These are phyloP conservation scores for Daldinia vernicosa DNA, from an alignment of 495 filamentous ascomycete genomes.

Conservation along the genomic window DNA sequence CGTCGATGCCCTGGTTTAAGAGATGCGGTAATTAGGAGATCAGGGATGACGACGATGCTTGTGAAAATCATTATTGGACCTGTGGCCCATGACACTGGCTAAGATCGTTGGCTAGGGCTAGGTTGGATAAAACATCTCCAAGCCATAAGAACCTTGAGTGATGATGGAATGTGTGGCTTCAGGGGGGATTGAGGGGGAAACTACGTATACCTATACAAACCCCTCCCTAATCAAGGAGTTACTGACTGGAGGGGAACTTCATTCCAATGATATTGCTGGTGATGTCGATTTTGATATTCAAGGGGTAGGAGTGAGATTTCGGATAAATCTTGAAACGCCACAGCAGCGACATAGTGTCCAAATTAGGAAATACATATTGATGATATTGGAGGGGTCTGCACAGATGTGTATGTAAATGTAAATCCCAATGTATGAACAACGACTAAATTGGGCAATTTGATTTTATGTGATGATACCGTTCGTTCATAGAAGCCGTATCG, in stretches of 20 bases:
- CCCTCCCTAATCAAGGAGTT: slow-evolving; percentile 11
- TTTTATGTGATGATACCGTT: background rate
- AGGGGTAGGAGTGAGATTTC: slow-evolving; percentile 32
- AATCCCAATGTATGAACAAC: slow-evolving; percentile 9
- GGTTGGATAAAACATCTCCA: slow-evolving; percentile 36
- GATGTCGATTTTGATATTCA: slow-evolving; percentile 32
- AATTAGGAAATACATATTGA: slow-evolving; percentile 25
- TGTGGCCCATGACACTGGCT: slow-evolving; percentile 9
- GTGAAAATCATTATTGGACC: slow-evolving; percentile 20
- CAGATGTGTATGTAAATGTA: slow-evolving; percentile 24
- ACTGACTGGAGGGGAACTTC: slow-evolving; percentile 17
- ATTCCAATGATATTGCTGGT: slow-evolving; percentile 33
- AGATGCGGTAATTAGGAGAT: slow-evolving; percentile 20
- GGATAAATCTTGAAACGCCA: slow-evolving; percentile 42
- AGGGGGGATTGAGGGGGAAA: background rate
- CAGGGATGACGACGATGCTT: slow-evolving; percentile 34
- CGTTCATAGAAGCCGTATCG: background rate
- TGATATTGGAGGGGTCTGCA: slow-evolving; percentile 22
- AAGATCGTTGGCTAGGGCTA: slow-evolving; percentile 34
- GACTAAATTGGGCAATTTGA: slow-evolving; percentile 5
- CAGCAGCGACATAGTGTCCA: slow-evolving; percentile 23
- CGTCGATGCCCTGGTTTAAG: slow-evolving; percentile 8
- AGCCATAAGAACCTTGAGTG: background rate
- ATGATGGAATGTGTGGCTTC: slow-evolving; percentile 21
- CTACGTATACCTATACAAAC: background rate